Percentiles rank a stretch among this genome's conserved stretches.
Conservation (phyloP, 2,329 filamentous ascomycete species). For the Metarhizium anisopliae region DNA sequence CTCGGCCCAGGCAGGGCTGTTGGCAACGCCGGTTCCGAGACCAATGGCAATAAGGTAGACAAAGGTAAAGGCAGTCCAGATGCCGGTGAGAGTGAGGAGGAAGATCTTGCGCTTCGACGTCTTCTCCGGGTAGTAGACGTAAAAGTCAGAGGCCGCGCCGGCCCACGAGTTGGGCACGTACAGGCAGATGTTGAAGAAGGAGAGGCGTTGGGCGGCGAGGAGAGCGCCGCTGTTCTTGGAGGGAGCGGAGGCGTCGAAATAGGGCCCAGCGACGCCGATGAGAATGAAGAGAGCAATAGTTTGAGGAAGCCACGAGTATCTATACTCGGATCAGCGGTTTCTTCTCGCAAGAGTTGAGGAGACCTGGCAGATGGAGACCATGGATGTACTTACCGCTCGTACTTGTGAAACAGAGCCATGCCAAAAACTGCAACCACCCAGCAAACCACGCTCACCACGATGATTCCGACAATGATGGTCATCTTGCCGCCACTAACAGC, state of each 20-base stretch:
- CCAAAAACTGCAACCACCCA: conserved; percentile 60
- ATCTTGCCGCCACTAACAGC: conserved; percentile 58
- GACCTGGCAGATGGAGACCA: background rate
- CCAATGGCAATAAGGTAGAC: conserved; percentile 54
- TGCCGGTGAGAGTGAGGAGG: conserved; percentile 56
- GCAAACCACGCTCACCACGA: conserved; percentile 67
- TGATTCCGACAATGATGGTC: conserved; percentile 64
- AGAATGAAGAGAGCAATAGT: conserved; percentile 66
- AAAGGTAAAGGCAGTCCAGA: conserved; percentile 53
- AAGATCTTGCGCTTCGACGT: conserved; percentile 57
- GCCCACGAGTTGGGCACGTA: conserved; percentile 51
- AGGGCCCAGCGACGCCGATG: conserved; percentile 55
- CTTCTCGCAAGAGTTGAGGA: background rate
- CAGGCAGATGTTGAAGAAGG: conserved; percentile 62
- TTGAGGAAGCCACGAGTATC: conserved; percentile 49
- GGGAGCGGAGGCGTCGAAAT: conserved; percentile 53
- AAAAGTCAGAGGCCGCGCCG: conserved; percentile 68
- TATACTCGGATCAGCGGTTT: background rate
- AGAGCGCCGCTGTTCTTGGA: conserved; percentile 51
- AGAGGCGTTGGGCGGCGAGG: conserved; percentile 50
- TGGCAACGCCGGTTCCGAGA: conserved; percentile 42
- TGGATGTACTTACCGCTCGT: conserved; percentile 43
- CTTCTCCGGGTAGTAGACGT: conserved; percentile 62
- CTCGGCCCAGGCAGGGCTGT: conserved; percentile 37
- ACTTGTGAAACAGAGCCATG: conserved; percentile 52